Evolutionary conservation across 352 stramenopile species (phyloP).

Genomic region (Globisporangium megalacanthum): DNA sequence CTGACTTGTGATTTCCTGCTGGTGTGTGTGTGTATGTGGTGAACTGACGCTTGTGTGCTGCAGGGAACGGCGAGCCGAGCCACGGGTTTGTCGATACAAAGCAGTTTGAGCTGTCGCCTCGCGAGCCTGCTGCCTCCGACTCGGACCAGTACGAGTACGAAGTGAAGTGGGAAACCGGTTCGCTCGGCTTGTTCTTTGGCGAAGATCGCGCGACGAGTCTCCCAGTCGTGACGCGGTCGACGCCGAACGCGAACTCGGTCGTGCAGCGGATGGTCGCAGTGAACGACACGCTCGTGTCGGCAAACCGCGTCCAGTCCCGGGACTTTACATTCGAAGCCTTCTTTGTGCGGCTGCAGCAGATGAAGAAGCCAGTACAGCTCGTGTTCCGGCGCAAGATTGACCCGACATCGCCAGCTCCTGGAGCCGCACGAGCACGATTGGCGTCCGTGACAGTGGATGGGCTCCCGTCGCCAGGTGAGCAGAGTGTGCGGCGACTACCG

Average conservation of each 20-base stretch:
- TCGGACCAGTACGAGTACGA: constrained; percentile 48
- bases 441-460: constrained; percentile 31
- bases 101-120: constrained; percentile 33
- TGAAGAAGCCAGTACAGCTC: constrained; percentile 79
- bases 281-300: constrained; percentile 75
- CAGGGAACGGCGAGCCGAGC: not conserved
- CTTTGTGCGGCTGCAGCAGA: constrained; percentile 74
- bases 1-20: not conserved
- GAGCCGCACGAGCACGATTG: constrained; percentile 8
- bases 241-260: constrained; percentile 55
- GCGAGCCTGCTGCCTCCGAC: constrained; percentile 8
- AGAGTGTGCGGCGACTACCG: constrained; percentile 1
- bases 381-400: constrained; percentile 46
- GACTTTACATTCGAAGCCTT: constrained; percentile 81
- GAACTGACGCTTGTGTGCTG: not conserved
- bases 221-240: constrained; percentile 75
- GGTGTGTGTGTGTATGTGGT: too few species aligned
- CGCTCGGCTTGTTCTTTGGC: constrained; percentile 79
- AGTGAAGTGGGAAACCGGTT: constrained; percentile 77
- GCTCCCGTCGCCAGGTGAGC: constrained; percentile 10
- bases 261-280: constrained; percentile 65
- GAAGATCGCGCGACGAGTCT: constrained; percentile 64
- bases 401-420: not conserved
- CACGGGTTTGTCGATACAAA: constrained; percentile 14
- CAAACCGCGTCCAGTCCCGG: constrained; percentile 61